Evolutionary conservation across 2,329 filamentous ascomycete species (phyloP).

Genomic region (Sclerotinia nivalis): DNA sequence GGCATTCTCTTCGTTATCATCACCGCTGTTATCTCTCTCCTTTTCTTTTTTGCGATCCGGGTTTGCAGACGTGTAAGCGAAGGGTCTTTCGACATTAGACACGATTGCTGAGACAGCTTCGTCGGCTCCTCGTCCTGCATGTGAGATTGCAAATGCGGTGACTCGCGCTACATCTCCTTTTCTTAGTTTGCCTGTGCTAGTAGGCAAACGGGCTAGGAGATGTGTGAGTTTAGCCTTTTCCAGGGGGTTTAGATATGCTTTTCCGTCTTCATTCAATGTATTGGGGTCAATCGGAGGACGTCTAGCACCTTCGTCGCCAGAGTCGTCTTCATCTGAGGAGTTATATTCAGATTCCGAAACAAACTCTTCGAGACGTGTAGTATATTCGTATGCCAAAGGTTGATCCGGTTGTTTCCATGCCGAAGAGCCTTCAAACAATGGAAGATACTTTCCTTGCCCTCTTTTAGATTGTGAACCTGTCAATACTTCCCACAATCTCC

Average conservation of each 20-base stretch:
- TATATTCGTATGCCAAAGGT: slow-evolving; percentile 77
- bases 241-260: slow-evolving; percentile 72
- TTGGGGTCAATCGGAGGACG: slow-evolving; percentile 45
- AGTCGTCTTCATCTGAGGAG: slow-evolving; percentile 80
- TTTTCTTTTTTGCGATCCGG: slow-evolving; percentile 50
- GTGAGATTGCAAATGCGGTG: slow-evolving; percentile 84
- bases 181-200: slow-evolving; percentile 69
- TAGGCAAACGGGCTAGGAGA: slow-evolving; percentile 79
- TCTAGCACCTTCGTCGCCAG: slow-evolving; percentile 50
- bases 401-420: slow-evolving; percentile 77
- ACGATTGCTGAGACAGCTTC: slow-evolving; percentile 91
- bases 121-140: slow-evolving; percentile 80
- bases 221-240: slow-evolving; percentile 83
- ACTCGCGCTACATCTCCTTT: slow-evolving; percentile 85
- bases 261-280: slow-evolving; percentile 39
- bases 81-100: slow-evolving; percentile 75
- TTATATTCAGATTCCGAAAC: slow-evolving; percentile 83
- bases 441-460: slow-evolving; percentile 55
- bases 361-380: slow-evolving; percentile 74
- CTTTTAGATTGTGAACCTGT: slow-evolving; percentile 58
- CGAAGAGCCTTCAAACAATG: slow-evolving; percentile 74
- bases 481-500: slow-evolving; percentile 85
- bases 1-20: slow-evolving; percentile 46
- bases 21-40: slow-evolving; percentile 37
- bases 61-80: slow-evolving; percentile 72